A percentile compares a stretch with the other conserved stretches of the same genome.
These are phyloP conservation scores for Pyrenochaeta sp. DNA, from an alignment of 2,329 filamentous ascomycete genomes.

Conservation along the genomic window DNA sequence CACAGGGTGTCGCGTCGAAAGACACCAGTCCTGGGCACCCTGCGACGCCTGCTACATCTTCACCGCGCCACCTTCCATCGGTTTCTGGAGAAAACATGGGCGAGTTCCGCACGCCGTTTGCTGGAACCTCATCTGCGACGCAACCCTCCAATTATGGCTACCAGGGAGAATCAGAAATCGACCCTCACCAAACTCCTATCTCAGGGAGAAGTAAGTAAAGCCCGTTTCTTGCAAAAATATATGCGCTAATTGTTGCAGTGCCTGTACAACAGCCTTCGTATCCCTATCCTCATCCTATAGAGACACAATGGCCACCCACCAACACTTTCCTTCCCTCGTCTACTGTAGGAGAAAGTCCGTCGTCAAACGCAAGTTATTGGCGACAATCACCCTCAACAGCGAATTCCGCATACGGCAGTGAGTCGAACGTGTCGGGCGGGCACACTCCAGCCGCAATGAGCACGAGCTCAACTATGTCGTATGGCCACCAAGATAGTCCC, in stretches of 20 bases:
- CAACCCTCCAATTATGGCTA: slow-evolving; percentile 34
- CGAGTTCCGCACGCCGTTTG: slow-evolving; percentile 42
- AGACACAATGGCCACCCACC: slow-evolving; percentile 48
- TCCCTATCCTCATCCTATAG: slow-evolving; percentile 46
- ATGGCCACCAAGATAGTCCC: slow-evolving; percentile 42
- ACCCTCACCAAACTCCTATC: slow-evolving; percentile 33
- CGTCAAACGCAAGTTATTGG: slow-evolving; percentile 45
- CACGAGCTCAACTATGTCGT: slow-evolving; percentile 47
- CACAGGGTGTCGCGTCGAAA: slow-evolving; percentile 53
- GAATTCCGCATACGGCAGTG: slow-evolving; percentile 47
- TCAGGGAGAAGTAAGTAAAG: slow-evolving; percentile 38
- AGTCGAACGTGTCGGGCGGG: slow-evolving; percentile 45
- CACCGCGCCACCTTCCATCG: slow-evolving; percentile 50
- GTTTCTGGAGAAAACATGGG: slow-evolving; percentile 38
- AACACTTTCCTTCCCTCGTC: slow-evolving; percentile 46
- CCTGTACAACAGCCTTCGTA: slow-evolving; percentile 43
- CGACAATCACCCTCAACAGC: slow-evolving; percentile 46
- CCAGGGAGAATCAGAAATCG: slow-evolving; percentile 36
- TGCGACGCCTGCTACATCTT: slow-evolving; percentile 59
- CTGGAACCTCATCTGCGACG: slow-evolving; percentile 19
- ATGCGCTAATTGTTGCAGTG: slow-evolving; percentile 34
- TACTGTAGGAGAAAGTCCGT: slow-evolving; percentile 44
- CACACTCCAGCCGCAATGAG: slow-evolving; percentile 48
- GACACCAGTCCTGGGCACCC: slow-evolving; percentile 53
- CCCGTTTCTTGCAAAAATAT: background rate